A percentile compares a stretch with the other conserved stretches of the same genome.
Evolutionary conservation across 495 filamentous ascomycete genomes (phyloP).

Genomic region (Penicillium cinerascens): DNA sequence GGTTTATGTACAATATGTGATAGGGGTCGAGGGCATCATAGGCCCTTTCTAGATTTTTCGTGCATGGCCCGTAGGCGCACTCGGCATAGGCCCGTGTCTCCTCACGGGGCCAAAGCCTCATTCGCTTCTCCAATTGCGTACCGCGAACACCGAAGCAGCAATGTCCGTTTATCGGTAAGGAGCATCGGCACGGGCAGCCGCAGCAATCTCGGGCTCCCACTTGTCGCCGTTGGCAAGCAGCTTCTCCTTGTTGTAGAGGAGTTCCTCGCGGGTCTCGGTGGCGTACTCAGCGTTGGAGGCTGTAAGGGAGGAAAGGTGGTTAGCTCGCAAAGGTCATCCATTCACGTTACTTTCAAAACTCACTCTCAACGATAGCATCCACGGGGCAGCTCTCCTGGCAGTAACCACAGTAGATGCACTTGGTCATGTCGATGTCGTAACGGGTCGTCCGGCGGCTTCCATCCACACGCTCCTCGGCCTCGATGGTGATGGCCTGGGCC

Average conservation of each 20-base stretch:
- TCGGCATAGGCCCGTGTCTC: conserved; percentile 8
- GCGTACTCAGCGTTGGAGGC: conserved; percentile 96
- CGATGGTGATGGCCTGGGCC: conserved; percentile 94
- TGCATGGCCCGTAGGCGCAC: conserved; percentile 12
- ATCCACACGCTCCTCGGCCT: conserved; percentile 96
- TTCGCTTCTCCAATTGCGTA: background rate
- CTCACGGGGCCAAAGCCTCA: conserved; percentile 5
- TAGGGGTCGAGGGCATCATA: conserved; percentile 13
- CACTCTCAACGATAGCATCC: conserved; percentile 92
- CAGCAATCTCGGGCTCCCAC: conserved; percentile 97
- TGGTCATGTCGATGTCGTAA: conserved; percentile 99
- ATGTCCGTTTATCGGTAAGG: conserved; percentile 69
- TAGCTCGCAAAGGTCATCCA: background rate
- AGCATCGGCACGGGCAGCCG: conserved; percentile 81
- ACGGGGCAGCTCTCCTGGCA: conserved; percentile 99
- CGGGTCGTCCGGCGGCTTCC: conserved; percentile 90
- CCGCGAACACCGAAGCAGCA: background rate
- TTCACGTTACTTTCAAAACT: conserved; percentile 15
- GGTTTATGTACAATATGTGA: conserved; percentile 39
- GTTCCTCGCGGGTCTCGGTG: conserved; percentile 93
- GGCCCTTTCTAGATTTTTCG: conserved; percentile 24
- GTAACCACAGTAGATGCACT: conserved; percentile 99
- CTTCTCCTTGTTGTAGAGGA: conserved; percentile 99
- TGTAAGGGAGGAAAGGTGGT: conserved; percentile 13
- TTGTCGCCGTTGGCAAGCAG: conserved; percentile 87